These are phyloP conservation scores for Collybiopsis confluens DNA, from an alignment of 768 basidiomycete species.

Conservation along the genomic window DNA sequence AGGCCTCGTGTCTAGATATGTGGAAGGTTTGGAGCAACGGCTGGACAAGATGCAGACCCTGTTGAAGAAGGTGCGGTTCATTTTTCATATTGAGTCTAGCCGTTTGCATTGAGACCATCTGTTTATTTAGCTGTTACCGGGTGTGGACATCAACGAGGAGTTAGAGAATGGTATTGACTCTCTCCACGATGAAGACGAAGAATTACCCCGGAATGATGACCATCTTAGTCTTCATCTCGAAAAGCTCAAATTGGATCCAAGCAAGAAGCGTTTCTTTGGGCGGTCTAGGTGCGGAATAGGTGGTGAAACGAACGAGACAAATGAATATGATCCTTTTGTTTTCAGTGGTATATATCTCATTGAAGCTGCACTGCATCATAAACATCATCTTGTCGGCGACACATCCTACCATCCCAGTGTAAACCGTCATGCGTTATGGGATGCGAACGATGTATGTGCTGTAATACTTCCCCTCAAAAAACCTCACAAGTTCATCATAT, in stretches of 20 bases:
- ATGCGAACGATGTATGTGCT: conserved; percentile 26
- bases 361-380: conserved; percentile 53
- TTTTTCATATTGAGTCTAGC: neutral
- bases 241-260: conserved; percentile 33
- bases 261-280: conserved; percentile 42
- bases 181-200: neutral
- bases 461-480: conserved; percentile 25
- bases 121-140: conserved; percentile 43
- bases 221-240: conserved; percentile 28
- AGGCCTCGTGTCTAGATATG: conserved; percentile 45
- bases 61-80: conserved; percentile 41
- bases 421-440: conserved; percentile 46
- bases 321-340: neutral
- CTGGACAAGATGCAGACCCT: conserved; percentile 64
- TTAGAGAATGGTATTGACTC: conserved; percentile 38
- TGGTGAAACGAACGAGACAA: neutral
- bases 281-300: conserved; percentile 32
- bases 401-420: conserved; percentile 20
- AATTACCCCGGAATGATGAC: conserved; percentile 28
- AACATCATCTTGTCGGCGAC: conserved; percentile 46
- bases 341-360: conserved; percentile 47
- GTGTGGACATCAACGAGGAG: conserved; percentile 58
- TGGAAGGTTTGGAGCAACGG: conserved; percentile 58
- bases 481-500: neutral
- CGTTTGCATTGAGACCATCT: neutral